A percentile compares a stretch with the other conserved stretches of the same genome.
These are phyloP conservation scores for Anisogramma anomala DNA, from an alignment of 2,329 filamentous ascomycete species.

Conservation along the genomic window DNA sequence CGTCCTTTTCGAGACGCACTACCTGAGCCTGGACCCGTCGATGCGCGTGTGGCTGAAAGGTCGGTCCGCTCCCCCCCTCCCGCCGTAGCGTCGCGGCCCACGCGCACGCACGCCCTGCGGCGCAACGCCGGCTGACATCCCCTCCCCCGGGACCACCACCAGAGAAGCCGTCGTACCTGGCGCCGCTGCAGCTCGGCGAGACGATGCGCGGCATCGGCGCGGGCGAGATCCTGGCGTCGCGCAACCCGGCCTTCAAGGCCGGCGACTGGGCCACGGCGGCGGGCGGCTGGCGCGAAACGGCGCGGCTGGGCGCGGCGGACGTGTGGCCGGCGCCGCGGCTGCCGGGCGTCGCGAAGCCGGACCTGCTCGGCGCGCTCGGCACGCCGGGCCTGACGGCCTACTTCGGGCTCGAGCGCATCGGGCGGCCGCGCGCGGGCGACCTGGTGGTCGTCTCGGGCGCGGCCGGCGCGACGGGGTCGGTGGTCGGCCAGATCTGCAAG, in stretches of 20 bases:
- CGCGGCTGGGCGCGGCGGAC: conserved; percentile 34
- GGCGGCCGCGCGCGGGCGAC: conserved; percentile 47
- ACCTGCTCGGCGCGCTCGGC: conserved; percentile 43
- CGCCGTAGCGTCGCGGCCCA: too few relatives aligned
- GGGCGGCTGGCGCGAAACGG: conserved; percentile 47
- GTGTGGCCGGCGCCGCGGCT: conserved; percentile 22
- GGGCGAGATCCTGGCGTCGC: conserved; percentile 39
- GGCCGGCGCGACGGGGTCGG: conserved; percentile 54
- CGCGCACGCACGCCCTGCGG: too few relatives aligned
- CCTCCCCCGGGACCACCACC: background rate
- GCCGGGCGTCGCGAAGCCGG: conserved; percentile 28
- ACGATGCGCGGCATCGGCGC: conserved; percentile 48
- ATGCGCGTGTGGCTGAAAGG: conserved; percentile 53
- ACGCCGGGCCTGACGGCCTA: conserved; percentile 55
- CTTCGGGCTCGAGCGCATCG: conserved; percentile 54
- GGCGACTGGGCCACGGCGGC: conserved; percentile 40
- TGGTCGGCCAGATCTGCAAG: conserved; percentile 57
- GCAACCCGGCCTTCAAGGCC: conserved; percentile 31
- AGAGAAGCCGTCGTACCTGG: conserved; percentile 36
- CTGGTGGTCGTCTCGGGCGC: conserved; percentile 57
- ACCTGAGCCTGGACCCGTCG: conserved; percentile 50
- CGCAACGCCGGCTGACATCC: background rate
- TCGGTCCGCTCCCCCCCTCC: too few relatives aligned
- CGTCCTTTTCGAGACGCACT: conserved; percentile 38
- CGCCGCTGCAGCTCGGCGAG: conserved; percentile 47